Conservation (phyloP, 495 filamentous ascomycete genomes). For the Aspergillus biplanus region DNA sequence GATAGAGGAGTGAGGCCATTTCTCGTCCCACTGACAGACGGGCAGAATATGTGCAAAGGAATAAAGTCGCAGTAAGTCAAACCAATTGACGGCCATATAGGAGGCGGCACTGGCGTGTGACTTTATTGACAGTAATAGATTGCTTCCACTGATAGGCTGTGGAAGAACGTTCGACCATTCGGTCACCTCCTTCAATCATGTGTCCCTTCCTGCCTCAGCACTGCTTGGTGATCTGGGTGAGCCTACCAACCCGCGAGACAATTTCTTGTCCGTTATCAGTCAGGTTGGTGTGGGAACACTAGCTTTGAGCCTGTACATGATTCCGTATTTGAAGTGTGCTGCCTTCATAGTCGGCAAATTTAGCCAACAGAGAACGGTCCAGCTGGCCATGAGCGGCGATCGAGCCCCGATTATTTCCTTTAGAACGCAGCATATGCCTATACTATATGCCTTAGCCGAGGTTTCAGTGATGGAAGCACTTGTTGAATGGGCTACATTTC, state of each 20-base stretch:
- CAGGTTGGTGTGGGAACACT: slow-evolving; percentile 35
- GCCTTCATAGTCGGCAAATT: slow-evolving; percentile 31
- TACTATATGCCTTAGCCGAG: slow-evolving; percentile 38
- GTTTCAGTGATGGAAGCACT: slow-evolving; percentile 36
- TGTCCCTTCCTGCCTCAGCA: slow-evolving; percentile 31
- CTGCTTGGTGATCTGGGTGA: slow-evolving; percentile 31
- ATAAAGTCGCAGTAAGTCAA: slow-evolving; percentile 29
- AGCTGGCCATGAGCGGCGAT: neutral
- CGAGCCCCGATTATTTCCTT: slow-evolving; percentile 35
- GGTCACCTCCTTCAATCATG: slow-evolving; percentile 39
- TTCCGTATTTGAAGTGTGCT: slow-evolving; percentile 29
- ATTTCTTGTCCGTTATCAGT: slow-evolving; percentile 33
- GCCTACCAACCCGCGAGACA: slow-evolving; percentile 18
- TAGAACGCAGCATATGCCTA: slow-evolving; percentile 40
- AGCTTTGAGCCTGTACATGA: slow-evolving; percentile 21
- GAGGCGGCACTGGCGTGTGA: neutral
- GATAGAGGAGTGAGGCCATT: slow-evolving; percentile 40
- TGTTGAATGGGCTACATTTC: slow-evolving; percentile 19
- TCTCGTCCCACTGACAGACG: slow-evolving; percentile 35
- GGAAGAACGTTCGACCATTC: slow-evolving; percentile 39
- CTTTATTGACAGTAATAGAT: neutral
- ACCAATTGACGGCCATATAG: neutral
- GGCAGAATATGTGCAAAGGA: slow-evolving; percentile 35
- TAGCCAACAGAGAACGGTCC: slow-evolving; percentile 29
- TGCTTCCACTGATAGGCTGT: slow-evolving; percentile 31